phyloP scores from a whole-genome alignment of 2,329 filamentous ascomycete genomes.

The Aspergillus oerlinghausenensis region DNA sequence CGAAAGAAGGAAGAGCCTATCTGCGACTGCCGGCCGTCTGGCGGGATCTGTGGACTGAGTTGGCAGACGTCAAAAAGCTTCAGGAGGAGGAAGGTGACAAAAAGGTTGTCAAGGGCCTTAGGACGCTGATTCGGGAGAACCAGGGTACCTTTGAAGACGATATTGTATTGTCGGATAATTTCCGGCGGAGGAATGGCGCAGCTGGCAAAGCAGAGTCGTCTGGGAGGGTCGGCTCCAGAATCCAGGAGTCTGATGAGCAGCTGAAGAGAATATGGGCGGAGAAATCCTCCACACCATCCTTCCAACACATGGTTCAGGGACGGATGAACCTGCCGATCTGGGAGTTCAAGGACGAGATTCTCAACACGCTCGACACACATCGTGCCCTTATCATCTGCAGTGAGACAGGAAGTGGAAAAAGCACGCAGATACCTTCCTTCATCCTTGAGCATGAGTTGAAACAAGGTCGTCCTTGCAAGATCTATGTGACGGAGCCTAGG shows the following conservation, averaged over 20 bases:
- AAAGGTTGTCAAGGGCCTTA: constrained; percentile 61
- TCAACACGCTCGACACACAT: constrained; percentile 70
- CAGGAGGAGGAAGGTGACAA: constrained; percentile 68
- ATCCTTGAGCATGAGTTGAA: constrained; percentile 84
- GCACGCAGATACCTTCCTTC: constrained; percentile 93
- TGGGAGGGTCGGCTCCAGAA: constrained; percentile 17
- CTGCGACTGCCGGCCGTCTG: constrained; percentile 73
- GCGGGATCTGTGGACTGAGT: constrained; percentile 81
- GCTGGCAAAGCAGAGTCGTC: constrained; percentile 25
- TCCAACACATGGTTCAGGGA: constrained; percentile 72
- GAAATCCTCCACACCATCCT: constrained; percentile 52
- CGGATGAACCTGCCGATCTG: constrained; percentile 87
- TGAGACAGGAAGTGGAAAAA: constrained; percentile 96
- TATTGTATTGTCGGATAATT: constrained; percentile 71
- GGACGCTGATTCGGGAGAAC: constrained; percentile 32
- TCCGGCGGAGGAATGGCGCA: constrained; percentile 51
- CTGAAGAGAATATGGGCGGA: constrained; percentile 49
- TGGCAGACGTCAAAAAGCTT: constrained; percentile 65
- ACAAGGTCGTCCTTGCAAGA: constrained; percentile 75
- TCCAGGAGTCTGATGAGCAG: constrained; percentile 31
- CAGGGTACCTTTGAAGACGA: constrained; percentile 58
- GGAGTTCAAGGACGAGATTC: constrained; percentile 71
- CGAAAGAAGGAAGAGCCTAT: constrained; percentile 81
- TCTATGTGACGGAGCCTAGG: constrained; percentile 92
- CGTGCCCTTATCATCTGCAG: constrained; percentile 92